Percentiles rank a stretch among this genome's conserved stretches.
phyloP scores from a whole-genome alignment of 2,329 filamentous ascomycete genomes.

The Zopfia rhizophila region DNA sequence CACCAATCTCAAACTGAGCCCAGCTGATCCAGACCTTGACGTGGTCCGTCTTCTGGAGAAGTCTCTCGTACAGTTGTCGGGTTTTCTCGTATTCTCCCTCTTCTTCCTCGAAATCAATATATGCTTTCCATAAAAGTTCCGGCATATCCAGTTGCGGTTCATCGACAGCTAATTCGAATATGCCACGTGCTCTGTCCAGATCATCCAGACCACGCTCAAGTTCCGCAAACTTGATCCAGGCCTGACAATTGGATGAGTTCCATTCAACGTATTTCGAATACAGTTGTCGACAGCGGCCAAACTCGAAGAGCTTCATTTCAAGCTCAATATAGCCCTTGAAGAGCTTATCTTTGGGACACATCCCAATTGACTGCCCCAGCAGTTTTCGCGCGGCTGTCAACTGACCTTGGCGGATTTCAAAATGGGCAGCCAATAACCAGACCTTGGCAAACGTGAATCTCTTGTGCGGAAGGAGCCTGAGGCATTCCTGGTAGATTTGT shows the following conservation, averaged over 20 bases:
- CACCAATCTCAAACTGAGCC: slow-evolving; percentile 97
- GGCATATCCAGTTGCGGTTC: slow-evolving; percentile 94
- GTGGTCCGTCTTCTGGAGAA: slow-evolving; percentile 94
- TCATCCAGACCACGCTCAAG: slow-evolving; percentile 93
- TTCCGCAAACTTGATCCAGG: slow-evolving; percentile 97
- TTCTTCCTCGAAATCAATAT: slow-evolving; percentile 98
- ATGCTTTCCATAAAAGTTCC: slow-evolving; percentile 95
- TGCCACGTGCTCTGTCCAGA: slow-evolving; percentile 84
- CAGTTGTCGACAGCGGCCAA: slow-evolving; percentile 86
- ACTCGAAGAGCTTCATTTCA: slow-evolving; percentile 94
- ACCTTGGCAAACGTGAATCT: slow-evolving; percentile 98
- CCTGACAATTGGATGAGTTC: slow-evolving; percentile 89
- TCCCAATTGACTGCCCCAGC: slow-evolving; percentile 87
- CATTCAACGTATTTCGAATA: slow-evolving; percentile 95
- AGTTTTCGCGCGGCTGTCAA: slow-evolving; percentile 85
- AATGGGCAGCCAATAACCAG: slow-evolving; percentile 93
- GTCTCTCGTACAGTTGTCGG: slow-evolving; percentile 84
- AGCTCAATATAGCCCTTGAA: slow-evolving; percentile 94
- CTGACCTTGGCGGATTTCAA: slow-evolving; percentile 88
- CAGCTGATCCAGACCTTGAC: slow-evolving; percentile 99
- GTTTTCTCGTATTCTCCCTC: slow-evolving; percentile 90
- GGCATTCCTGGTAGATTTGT: slow-evolving; percentile 89
- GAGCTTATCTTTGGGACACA: slow-evolving; percentile 94
- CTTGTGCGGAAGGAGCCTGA: slow-evolving; percentile 91
- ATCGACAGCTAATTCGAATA: slow-evolving; percentile 88